Conservation (phyloP, 169 alveolate genomes). For the Cardiosporidium cionae region DNA sequence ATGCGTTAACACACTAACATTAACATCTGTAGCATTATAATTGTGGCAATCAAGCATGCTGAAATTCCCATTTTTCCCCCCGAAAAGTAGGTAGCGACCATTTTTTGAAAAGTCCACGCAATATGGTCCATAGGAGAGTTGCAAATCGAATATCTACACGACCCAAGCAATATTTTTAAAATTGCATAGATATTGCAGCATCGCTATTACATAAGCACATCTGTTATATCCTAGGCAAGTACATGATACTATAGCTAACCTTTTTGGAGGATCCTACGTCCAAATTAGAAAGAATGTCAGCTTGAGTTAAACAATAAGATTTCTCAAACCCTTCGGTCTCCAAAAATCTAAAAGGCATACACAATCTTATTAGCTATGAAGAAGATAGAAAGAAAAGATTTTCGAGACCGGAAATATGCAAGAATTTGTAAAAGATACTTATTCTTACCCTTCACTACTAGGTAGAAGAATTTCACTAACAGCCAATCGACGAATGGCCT, state of each 20-base stretch:
- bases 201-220: too few relatives aligned
- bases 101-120: conserved; percentile 61
- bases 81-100: conserved; percentile 73
- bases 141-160: background rate
- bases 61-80: conserved; percentile 76
- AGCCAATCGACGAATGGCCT: background rate
- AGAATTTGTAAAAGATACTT: too few relatives aligned
- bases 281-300: conserved; percentile 27
- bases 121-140: conserved; percentile 68
- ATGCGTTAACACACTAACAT: background rate
- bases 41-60: conserved; percentile 47
- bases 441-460: background rate
- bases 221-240: too few relatives aligned
- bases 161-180: too few relatives aligned
- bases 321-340: conserved; percentile 53
- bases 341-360: background rate
- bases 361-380: background rate
- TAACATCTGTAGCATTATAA: background rate
- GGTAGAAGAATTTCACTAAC: background rate
- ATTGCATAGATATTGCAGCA: too few relatives aligned
- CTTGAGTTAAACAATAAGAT: conserved; percentile 39
- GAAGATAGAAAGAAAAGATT: too few relatives aligned
- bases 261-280: conserved; percentile 33
- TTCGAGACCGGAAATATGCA: too few relatives aligned
- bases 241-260: too few relatives aligned